A percentile compares a stretch with the other conserved stretches of the same genome.
Evolutionary conservation across 179 eudicot species (phyloP).

Genomic region (Pouteria campechiana): DNA sequence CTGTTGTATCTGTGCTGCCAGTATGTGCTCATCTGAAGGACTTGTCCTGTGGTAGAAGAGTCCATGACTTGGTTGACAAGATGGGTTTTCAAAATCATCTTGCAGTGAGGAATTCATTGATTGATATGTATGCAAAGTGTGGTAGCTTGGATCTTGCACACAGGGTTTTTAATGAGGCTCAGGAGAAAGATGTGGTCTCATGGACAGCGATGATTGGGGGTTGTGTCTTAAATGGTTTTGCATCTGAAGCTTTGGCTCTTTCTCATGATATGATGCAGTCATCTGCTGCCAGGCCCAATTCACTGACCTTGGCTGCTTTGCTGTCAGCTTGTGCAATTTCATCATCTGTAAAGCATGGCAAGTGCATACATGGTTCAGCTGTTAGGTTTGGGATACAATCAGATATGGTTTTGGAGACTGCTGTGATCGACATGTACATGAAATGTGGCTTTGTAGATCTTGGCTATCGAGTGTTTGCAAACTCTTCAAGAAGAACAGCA

Average conservation of each 20-base stretch:
- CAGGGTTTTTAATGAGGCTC: constrained; percentile 28
- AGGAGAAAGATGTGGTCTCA: constrained; percentile 48
- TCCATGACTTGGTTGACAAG: constrained; percentile 34
- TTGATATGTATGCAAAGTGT: constrained; percentile 63
- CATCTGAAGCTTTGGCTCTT: constrained; percentile 23
- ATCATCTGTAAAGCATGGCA: constrained; percentile 31
- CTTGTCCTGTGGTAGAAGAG: constrained; percentile 27
- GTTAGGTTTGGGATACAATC: constrained; percentile 28
- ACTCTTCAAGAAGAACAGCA: constrained; percentile 25
- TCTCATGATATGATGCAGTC: constrained; percentile 41
- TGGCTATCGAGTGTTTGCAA: constrained; percentile 27
- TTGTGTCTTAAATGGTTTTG: constrained; percentile 23
- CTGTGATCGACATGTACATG: constrained; percentile 70
- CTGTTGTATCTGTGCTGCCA: constrained; percentile 44
- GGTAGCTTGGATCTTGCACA: constrained; percentile 38
- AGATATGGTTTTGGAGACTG: constrained; percentile 47
- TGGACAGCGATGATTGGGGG: constrained; percentile 67
- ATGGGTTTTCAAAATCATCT: constrained; percentile 22
- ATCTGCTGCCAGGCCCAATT: constrained; percentile 46
- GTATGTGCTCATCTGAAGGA: constrained; percentile 39
- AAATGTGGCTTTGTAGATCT: constrained; percentile 33
- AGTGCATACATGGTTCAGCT: constrained; percentile 55
- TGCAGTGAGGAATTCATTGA: constrained; percentile 38
- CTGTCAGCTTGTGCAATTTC: constrained; percentile 33
- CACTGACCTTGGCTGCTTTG: constrained; percentile 39